These are phyloP conservation scores for Eutypella sp. DNA, from an alignment of 2,329 filamentous ascomycete genomes.

Conservation along the genomic window DNA sequence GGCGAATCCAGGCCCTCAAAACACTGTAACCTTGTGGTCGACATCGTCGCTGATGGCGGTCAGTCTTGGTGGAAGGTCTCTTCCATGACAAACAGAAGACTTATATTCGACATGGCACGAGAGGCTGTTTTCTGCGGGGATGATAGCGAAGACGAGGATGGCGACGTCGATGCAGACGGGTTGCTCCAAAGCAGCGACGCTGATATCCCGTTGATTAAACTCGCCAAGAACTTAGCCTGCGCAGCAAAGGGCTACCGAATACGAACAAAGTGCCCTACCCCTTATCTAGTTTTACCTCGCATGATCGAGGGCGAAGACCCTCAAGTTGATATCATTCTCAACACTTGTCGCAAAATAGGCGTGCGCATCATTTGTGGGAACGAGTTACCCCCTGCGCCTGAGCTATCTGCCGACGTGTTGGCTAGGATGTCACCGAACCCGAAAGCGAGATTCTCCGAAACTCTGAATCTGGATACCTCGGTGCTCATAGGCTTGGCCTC, in stretches of 20 bases:
- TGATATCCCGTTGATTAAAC: slow-evolving; percentile 26
- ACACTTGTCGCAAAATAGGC: slow-evolving; percentile 20
- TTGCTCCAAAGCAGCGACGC: slow-evolving; percentile 10
- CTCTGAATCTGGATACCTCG: slow-evolving; percentile 61
- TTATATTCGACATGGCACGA: slow-evolving; percentile 27
- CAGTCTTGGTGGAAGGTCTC: slow-evolving; percentile 29
- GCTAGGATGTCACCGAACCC: slow-evolving; percentile 23
- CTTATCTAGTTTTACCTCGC: slow-evolving; percentile 23
- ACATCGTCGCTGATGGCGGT: slow-evolving; percentile 25
- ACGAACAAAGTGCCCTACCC: slow-evolving; percentile 16
- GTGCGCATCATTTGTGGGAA: slow-evolving; percentile 19
- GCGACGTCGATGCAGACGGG: slow-evolving; percentile 1
- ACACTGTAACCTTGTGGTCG: slow-evolving; percentile 19
- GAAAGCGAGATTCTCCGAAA: slow-evolving; percentile 16
- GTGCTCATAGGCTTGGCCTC: slow-evolving; percentile 68
- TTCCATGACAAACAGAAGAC: slow-evolving; percentile 24
- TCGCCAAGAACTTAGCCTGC: slow-evolving; percentile 19
- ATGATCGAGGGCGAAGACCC: slow-evolving; percentile 18
- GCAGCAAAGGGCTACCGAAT: slow-evolving; percentile 24
- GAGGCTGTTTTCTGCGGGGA: slow-evolving; percentile 26
- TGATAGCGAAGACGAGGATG: slow-evolving; percentile 20
- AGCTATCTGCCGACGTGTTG: slow-evolving; percentile 18
- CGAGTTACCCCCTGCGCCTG: slow-evolving; percentile 10
- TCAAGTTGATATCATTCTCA: slow-evolving; percentile 22
- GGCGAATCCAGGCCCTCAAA: slow-evolving; percentile 19